Evolutionary conservation across 371 early-diverging fungal genomes (phyloP), one percentile per base, ranked within the genome.

Genomic region (Rozella allomycis): DNA sequence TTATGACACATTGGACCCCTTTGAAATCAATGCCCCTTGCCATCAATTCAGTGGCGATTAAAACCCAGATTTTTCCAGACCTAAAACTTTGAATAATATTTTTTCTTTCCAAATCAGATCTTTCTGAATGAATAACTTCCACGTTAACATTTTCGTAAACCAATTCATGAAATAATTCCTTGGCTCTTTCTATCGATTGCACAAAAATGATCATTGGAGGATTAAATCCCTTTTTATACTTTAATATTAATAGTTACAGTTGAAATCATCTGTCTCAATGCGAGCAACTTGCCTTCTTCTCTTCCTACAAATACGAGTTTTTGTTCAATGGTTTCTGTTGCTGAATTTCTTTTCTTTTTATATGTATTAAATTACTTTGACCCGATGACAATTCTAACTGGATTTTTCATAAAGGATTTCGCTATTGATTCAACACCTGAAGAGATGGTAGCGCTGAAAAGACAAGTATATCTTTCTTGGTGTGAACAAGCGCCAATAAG

Each of bases 91-190:
- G 65, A 17, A 97, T 72, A 30, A 86, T 76, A 34, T 66, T 58
- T 41, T 90, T 86, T 46, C 98, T 70, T 60, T 67, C 40, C 17
- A 31, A 26, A 20, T 90, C 72, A 17, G 87, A 78, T 38, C 80
- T 69, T 41, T 84, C 87, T 3, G 91, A 70, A 42, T 86, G 86
- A 21, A 91, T 85, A 13, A 93, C 82, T 35, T 91, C 87, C 9
- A 87, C 79, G 49, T 88, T 81, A 50, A 94, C 87, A 17, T 83
- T 82, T 42, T 96, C 91, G 49, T 83, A 94, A 5, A 94, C 72
- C 25, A 98, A 69, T 45, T 86, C 86, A 43, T 78, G 72, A 54
- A 78, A 82, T 23, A 86, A 58, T 38, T 87, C 86, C 39, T 80
- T 77, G 33, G 93, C 90, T 38, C 93, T 76, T 11, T 90, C 87